Evolutionary conservation across 345 rosid species (phyloP), one percentile per base, ranked within the genome.

Genomic region (Rhodamnia rubescens): DNA sequence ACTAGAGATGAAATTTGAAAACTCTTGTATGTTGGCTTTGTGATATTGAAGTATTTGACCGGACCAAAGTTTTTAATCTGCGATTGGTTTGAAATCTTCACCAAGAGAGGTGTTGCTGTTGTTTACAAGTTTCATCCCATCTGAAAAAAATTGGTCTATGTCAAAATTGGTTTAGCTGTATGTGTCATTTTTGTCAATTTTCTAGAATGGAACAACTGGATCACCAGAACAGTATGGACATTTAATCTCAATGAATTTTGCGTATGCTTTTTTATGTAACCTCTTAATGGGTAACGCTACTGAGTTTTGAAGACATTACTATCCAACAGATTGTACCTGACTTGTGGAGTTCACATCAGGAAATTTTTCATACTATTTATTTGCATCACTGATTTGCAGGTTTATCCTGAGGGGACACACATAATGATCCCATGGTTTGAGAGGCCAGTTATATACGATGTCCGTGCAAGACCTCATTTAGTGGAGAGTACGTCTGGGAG

Each of bases 401-500:
- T 95, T 36, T 97, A 94, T 87, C 96, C 96, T 57, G 99, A 97
- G 87, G 99, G 99, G 21, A 97, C 99, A 12, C 98, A 97, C 88
- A 86, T 95, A 49, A 95, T 94, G 93, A 11, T 95, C 87, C 99
- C 98, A 32, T 97, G 97, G 98, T 91, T 97, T 87, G 98, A 97
- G 88, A 92, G 98, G 90, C 97, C 98, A 32, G 85, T 94, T 64
- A 97, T 96, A 87, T 96, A 95, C 47, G 99, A 96, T 86, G 96
- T 97, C 22, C 96, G 98, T 85, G 98, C 99, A 40, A 92, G 98
- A 87, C 98, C 99, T 84, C 93, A 96, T 82, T 88, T 93, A 21
- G 97, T 96, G 2, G 98, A 97, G 92, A 96, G 98, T 88, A 93
- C 95, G 58, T 94, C 98, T 7, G 99, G 99, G 49, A 97, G 98